Conservation (phyloP, 2,329 filamentous ascomycete species). For the Harringtonia lauricola region DNA sequence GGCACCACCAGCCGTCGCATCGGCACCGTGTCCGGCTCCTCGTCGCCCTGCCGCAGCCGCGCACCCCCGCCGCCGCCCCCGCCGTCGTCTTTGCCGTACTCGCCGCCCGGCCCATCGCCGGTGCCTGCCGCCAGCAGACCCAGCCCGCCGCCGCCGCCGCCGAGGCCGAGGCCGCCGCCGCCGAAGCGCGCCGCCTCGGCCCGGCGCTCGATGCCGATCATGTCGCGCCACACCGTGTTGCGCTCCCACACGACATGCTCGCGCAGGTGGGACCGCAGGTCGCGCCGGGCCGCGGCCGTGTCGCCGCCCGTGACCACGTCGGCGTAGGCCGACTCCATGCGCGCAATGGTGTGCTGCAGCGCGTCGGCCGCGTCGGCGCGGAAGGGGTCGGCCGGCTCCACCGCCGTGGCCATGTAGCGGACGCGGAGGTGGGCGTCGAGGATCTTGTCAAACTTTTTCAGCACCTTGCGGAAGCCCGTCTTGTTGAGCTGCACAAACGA, state of each 20-base stretch:
- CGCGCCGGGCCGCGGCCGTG: constrained; percentile 62
- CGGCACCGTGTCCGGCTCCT: constrained; percentile 35
- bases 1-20: constrained; percentile 52
- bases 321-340: constrained; percentile 72
- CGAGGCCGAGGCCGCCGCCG: constrained; percentile 14
- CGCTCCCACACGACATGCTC: constrained; percentile 99
- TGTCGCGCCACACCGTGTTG: constrained; percentile 97
- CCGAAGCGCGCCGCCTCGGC: constrained; percentile 89
- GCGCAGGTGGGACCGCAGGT: constrained; percentile 78
- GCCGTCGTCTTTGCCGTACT: constrained; percentile 31
- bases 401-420: constrained; percentile 61
- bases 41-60: constrained; percentile 74
- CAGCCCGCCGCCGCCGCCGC: not conserved
- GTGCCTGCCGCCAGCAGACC: constrained; percentile 7
- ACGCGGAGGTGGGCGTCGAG: constrained; percentile 70
- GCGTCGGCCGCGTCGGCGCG: constrained; percentile 56
- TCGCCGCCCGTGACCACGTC: constrained; percentile 76
- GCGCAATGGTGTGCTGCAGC: constrained; percentile 60
- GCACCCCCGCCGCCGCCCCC: constrained; percentile 38
- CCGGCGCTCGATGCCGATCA: constrained; percentile 95
- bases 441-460: constrained; percentile 99
- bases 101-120: not conserved
- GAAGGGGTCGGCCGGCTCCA: constrained; percentile 77
- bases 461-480: constrained; percentile 89
- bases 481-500: constrained; percentile 94